These are phyloP conservation scores for Sphaerobolus stellatus DNA, from an alignment of 1,284 basidiomycete species.

Conservation along the genomic window DNA sequence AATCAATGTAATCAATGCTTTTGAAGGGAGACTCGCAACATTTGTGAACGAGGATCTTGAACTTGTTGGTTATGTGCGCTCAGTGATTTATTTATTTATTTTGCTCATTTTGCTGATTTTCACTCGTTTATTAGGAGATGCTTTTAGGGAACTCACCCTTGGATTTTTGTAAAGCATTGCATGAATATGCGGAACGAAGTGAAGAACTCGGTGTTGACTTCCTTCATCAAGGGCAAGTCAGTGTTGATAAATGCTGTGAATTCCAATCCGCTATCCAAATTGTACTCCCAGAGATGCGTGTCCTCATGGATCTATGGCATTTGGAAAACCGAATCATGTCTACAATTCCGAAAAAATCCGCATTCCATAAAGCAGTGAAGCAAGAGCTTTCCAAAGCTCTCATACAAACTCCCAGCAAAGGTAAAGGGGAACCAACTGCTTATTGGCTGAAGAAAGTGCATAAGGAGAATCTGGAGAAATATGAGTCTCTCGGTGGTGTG, in stretches of 20 bases:
- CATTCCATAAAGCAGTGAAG: neutral
- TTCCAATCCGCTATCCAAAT: neutral
- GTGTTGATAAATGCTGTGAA: constrained; percentile 1
- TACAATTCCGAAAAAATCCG: neutral
- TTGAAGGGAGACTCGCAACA: constrained; percentile 1
- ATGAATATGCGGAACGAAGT: constrained; percentile 1
- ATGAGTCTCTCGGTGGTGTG: neutral
- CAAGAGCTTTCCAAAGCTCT: neutral
- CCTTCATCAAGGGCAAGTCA: neutral
- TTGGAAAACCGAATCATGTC: neutral
- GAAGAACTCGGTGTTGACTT: neutral
- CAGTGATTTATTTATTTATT: too few relatives aligned
- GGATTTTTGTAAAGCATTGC: neutral
- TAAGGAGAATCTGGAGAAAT: neutral
- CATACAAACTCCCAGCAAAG: neutral
- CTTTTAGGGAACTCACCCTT: neutral
- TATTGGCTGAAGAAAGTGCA: neutral
- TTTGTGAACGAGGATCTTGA: constrained; percentile 4
- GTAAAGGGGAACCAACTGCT: neutral
- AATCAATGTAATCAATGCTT: neutral
- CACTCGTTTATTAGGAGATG: neutral
- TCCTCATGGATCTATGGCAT: neutral
- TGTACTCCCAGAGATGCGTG: neutral
- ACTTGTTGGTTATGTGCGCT: neutral
- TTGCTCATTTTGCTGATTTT: neutral